phyloP scores from a whole-genome alignment of 2,329 filamentous ascomycete genomes.

The Elsinoe arachidis region DNA sequence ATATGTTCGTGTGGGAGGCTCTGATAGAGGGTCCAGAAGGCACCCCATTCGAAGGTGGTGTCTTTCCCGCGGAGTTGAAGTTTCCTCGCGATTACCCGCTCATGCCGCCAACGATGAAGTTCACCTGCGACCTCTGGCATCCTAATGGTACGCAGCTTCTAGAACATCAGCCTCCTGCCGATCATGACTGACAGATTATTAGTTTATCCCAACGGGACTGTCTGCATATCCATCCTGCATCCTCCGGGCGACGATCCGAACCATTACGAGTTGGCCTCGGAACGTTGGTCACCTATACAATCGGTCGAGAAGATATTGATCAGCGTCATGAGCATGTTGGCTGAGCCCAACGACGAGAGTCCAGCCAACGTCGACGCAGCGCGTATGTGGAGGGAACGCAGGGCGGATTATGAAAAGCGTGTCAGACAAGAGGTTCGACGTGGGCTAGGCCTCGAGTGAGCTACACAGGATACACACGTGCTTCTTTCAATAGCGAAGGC shows the following conservation, averaged over 20 bases:
- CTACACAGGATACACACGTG: not conserved
- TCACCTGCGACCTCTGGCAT: constrained; percentile 89
- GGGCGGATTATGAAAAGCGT: constrained; percentile 74
- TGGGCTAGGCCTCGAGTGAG: constrained; percentile 51
- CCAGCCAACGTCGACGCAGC: constrained; percentile 94
- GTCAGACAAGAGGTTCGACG: constrained; percentile 75
- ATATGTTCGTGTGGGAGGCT: constrained; percentile 93
- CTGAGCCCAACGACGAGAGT: constrained; percentile 93
- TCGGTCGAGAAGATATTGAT: constrained; percentile 97
- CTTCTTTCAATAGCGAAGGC: not conserved
- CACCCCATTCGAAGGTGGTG: constrained; percentile 89
- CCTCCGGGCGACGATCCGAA: constrained; percentile 95
- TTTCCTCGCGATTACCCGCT: constrained; percentile 98
- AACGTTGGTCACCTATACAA: constrained; percentile 95
- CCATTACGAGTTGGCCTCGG: constrained; percentile 92
- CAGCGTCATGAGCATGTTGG: constrained; percentile 96
- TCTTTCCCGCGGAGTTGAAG: constrained; percentile 89
- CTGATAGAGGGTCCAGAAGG: constrained; percentile 91
- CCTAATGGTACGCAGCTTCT: constrained; percentile 63
- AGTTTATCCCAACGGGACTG: constrained; percentile 88
- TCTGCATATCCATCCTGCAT: constrained; percentile 98
- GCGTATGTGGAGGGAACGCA: constrained; percentile 86
- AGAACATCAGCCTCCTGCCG: not conserved
- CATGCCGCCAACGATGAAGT: constrained; percentile 91
- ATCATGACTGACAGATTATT: not conserved